A percentile compares a stretch with the other conserved stretches of the same genome.
phyloP scores from a whole-genome alignment of 1,284 basidiomycete genomes.

The Cutaneotrichosporon arboriforme region DNA sequence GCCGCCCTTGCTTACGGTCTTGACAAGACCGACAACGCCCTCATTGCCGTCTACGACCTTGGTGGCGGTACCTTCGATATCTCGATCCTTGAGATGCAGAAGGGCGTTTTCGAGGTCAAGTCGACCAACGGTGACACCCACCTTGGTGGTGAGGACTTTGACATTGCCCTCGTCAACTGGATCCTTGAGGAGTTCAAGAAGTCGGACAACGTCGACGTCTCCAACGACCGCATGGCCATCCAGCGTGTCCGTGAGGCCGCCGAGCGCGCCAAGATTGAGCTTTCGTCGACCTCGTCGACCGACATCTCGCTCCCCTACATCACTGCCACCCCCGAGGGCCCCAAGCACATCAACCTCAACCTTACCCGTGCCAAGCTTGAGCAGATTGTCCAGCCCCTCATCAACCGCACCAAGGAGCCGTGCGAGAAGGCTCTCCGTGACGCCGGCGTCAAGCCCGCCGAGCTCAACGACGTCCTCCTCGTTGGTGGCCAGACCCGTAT shows the following conservation, averaged over 20 bases:
- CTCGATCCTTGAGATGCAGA: constrained; percentile 90
- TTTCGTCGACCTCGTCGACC: constrained; percentile 93
- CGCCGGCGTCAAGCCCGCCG: constrained; percentile 88
- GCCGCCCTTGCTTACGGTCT: constrained; percentile 95
- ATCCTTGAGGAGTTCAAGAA: constrained; percentile 97
- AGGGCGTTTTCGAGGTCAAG: constrained; percentile 94
- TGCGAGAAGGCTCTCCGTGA: constrained; percentile 98
- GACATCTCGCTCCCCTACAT: constrained; percentile 98
- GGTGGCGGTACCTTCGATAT: constrained; percentile 99
- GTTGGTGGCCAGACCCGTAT: constrained; percentile 98
- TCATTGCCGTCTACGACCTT: constrained; percentile 97
- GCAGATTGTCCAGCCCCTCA: constrained; percentile 94
- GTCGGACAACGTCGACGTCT: constrained; percentile 84
- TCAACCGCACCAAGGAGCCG: constrained; percentile 94
- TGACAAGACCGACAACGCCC: constrained; percentile 93
- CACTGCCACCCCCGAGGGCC: constrained; percentile 86
- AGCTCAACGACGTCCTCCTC: constrained; percentile 64
- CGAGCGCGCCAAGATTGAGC: constrained; percentile 97
- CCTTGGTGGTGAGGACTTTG: constrained; percentile 98
- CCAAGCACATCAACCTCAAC: constrained; percentile 98
- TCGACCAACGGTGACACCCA: constrained; percentile 98
- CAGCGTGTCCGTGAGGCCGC: constrained; percentile 96
- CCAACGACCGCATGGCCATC: constrained; percentile 93
- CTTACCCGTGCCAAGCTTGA: constrained; percentile 98
- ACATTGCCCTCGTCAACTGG: constrained; percentile 91